Evolutionary conservation across 345 rosid species (phyloP).

Genomic region (Eucalyptus cladocalyx): DNA sequence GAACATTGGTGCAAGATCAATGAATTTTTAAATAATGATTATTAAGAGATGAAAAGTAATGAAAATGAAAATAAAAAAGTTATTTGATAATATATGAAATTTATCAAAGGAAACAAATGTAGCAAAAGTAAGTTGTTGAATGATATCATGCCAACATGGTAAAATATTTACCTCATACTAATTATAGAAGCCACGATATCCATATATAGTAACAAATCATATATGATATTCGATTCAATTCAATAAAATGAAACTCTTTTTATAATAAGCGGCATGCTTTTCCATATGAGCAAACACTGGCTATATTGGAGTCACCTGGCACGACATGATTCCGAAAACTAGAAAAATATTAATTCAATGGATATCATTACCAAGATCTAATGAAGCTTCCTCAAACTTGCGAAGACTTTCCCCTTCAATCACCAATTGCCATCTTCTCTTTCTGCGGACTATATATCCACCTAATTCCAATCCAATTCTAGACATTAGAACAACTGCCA

Average conservation of each 20-base stretch:
- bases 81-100: not conserved
- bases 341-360: not conserved
- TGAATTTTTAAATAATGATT: not conserved
- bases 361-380: not conserved
- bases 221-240: not conserved
- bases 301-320: not conserved
- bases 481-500: not conserved
- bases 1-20: not conserved
- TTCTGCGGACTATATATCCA: not conserved
- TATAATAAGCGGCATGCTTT: not conserved
- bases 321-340: not conserved
- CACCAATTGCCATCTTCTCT: not conserved
- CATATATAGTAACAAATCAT: not conserved
- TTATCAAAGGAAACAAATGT: not conserved
- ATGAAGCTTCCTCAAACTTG: not conserved
- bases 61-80: not conserved
- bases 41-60: not conserved
- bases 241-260: not conserved
- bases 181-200: too few relatives aligned
- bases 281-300: not conserved
- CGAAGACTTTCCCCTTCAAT: not conserved
- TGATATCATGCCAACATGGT: not conserved
- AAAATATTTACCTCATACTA: not conserved
- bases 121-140: not conserved
- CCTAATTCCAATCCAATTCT: not conserved